Base-by-base conservation (phyloP, 2,329 filamentous ascomycete genomes). In the Venturia asperata region DNA sequence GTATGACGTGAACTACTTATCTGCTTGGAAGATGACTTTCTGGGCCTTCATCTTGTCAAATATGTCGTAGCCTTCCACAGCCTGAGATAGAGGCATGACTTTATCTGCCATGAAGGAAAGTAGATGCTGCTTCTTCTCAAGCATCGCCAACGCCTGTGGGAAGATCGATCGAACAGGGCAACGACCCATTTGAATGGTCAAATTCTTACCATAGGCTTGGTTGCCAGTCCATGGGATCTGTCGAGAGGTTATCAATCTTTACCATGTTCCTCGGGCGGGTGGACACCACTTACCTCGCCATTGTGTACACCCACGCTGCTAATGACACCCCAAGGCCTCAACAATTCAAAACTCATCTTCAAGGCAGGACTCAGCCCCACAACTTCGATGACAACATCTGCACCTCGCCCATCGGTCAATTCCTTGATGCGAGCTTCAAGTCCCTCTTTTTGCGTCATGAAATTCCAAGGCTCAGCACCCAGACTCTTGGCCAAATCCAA, bases 381-480 rank as follows among this genome's bases (percentile, higher is more conserved):
- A 4, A 79, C 77, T 68, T 82, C 80, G 60, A 96, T 86, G 1
- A 94, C 86, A 21, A 90, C 86, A 76, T 97, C 92, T 17, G 92
- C 92, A 7, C 92, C 92, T 47, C 92, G 82, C 9, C 91, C 91
- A 19, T 88, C 82, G 0, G 91, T 94, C 61, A 87, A 83, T 69
- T 90, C 88, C 72, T 86, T 86, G 64, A 96, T 86, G 64, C 88
- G 83, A 69, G 83, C 81, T 17, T 41, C 65, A 21, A 66, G 49
- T n/a, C 56, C 65, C 34, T 66, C 62, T 27, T 55, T 65, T 67
- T 90, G 84, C 1, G 79, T 85, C 71, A 83, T 77, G 75, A 93
- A 93, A 74, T 96, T 92, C 76, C 92, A 86, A 0, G 90, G 87
- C 75, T 93, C 91, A 2, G 91, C 92, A 2, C 92, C 92, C 0